Evolutionary conservation across 2,329 filamentous ascomycete species (phyloP), one percentile per base, ranked within the genome.

Genomic region (Phialophora macrospora): DNA sequence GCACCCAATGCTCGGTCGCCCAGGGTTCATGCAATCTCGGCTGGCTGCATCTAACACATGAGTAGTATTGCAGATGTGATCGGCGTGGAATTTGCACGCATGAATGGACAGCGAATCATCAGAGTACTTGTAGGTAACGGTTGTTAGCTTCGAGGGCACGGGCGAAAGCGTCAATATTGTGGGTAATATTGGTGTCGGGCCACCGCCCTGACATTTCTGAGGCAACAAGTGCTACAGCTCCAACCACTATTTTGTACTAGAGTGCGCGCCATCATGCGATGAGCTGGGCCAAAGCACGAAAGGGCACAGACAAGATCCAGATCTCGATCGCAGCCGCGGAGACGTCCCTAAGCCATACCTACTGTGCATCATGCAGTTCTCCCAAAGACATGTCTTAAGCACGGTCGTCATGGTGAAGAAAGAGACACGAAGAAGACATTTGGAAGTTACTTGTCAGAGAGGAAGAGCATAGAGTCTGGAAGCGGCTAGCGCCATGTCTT

Each of bases 1-100:
- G 55, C 59, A 62, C 55, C 67, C 67, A 68, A 66, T 66, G 60
- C 59, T 57, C 55, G 63, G 62, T 55, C 38, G 61, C 32, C 63
- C 28, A 55, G 44, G 48, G 34, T 60, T 44, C 52, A 52, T 49
- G 63, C 61, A 68, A 68, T 68, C 46, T 68, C 67, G 64, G 67
- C 63, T 62, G 51, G 58, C 55, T 34, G 54, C 34, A 62, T 28
- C 41, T 55, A 59, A 49, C 24, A n/a, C 32, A 26, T 14, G 22
- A 34, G 28, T 51, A 28, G 14, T 59, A 26, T 34, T 17, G 56
- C 38, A 44, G 38, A 44, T 44, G 7, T 44, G 38, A 44, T 41
- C 38, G 38, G 14, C 38, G n/a, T 41, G 14, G 17, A 41, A 17
- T 41, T 41, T n/a, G 38, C 14, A 41, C 38, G 14, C 38, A 20